phyloP scores from a whole-genome alignment of 2,329 filamentous ascomycete species.

The Aspergillus quadrilineatus region DNA sequence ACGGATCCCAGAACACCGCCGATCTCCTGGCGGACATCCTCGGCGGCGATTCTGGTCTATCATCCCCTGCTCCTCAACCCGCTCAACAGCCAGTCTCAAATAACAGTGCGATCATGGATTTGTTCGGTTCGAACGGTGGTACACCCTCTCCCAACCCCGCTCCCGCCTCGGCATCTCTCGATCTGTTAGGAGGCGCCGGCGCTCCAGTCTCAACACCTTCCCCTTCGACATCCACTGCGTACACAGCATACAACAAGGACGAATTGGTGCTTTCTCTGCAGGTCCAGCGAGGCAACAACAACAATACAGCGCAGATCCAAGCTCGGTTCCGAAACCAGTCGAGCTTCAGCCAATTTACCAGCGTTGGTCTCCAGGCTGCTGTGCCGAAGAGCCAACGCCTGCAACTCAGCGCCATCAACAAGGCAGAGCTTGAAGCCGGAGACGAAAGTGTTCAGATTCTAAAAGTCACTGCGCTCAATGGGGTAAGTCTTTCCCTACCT shows the following conservation, averaged over 20 bases:
- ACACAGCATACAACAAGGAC: constrained; percentile 83
- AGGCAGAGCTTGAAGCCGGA: constrained; percentile 70
- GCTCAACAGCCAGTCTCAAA: constrained; percentile 53
- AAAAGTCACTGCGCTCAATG: constrained; percentile 79
- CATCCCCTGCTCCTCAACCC: constrained; percentile 56
- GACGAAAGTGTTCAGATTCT: constrained; percentile 87
- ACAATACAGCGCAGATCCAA: constrained; percentile 71
- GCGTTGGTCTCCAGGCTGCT: constrained; percentile 84
- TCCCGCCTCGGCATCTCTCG: constrained; percentile 43
- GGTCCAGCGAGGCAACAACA: constrained; percentile 74
- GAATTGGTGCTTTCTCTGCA: constrained; percentile 77
- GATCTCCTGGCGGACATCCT: constrained; percentile 91
- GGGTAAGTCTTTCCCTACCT: constrained; percentile 64
- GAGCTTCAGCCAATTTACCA: constrained; percentile 63
- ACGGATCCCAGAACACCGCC: constrained; percentile 69
- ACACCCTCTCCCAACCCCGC: constrained; percentile 51
- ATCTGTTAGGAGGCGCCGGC: constrained; percentile 44
- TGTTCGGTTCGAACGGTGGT: constrained; percentile 62
- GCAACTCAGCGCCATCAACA: constrained; percentile 86
- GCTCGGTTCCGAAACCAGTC: constrained; percentile 81
- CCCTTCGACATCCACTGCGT: constrained; percentile 48
- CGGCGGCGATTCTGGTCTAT: constrained; percentile 64
- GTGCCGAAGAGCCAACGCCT: constrained; percentile 96
- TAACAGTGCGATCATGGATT: constrained; percentile 80
- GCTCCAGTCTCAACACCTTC: constrained; percentile 52